phyloP scores from a whole-genome alignment of 2,329 filamentous ascomycete genomes.

The Calonectria hawksworthii region DNA sequence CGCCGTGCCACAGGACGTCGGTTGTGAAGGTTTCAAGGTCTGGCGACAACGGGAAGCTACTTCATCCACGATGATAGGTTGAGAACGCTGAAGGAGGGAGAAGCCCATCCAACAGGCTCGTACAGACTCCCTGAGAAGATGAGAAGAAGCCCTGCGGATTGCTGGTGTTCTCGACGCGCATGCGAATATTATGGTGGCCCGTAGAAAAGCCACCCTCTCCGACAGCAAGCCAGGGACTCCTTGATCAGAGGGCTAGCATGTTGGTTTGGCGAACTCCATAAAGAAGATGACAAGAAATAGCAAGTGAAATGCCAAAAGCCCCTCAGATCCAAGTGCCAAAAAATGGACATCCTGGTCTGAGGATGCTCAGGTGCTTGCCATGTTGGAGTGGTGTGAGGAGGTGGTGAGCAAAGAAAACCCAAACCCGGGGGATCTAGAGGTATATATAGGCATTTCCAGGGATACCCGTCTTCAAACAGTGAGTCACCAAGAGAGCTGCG shows the following conservation, averaged over 20 bases:
- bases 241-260: background rate
- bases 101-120: too few species aligned
- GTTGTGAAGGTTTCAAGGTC: too few species aligned
- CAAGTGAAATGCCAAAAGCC: background rate
- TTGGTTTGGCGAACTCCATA: background rate
- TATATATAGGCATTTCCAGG: background rate
- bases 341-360: background rate
- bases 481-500: background rate
- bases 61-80: background rate
- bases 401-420: background rate
- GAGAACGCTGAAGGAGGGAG: background rate
- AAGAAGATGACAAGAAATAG: background rate
- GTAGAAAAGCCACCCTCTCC: too few species aligned
- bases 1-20: background rate
- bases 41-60: too few species aligned
- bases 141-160: too few species aligned
- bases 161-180: too few species aligned
- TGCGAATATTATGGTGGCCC: too few species aligned
- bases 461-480: background rate
- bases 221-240: background rate
- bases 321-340: background rate
- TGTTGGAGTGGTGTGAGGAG: background rate
- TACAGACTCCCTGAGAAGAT: too few species aligned
- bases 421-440: background rate
- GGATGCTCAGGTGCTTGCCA: background rate